Conservation (phyloP, 108 stramenopile genomes). For the Aurantiochytrium sp. region DNA sequence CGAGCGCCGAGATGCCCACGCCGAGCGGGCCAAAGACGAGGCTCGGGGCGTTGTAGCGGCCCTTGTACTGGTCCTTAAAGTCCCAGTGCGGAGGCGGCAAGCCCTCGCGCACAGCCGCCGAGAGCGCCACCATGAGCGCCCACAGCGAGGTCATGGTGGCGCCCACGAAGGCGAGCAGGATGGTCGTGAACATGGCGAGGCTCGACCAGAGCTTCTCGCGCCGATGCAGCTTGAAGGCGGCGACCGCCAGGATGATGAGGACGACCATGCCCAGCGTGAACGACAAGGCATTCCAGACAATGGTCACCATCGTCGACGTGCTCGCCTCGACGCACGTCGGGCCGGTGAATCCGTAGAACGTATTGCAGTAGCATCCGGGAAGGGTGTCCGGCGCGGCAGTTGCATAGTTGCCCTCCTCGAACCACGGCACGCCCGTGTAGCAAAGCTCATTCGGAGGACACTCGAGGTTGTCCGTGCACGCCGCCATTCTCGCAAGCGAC, state of each 20-base stretch:
- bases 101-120: neutral
- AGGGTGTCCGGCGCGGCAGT: neutral
- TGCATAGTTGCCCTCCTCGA: neutral
- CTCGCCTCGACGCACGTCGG: neutral
- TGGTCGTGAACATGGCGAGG: neutral
- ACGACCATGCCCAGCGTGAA: neutral
- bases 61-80: neutral
- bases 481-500: neutral
- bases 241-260: neutral
- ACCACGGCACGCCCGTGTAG: neutral
- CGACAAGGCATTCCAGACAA: neutral
- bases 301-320: neutral
- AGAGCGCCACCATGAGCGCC: neutral
- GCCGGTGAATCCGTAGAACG: neutral
- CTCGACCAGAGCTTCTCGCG: neutral
- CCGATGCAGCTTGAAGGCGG: neutral
- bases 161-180: neutral
- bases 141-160: neutral
- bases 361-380: slow-evolving; percentile 10
- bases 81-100: neutral
- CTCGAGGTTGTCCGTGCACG: neutral
- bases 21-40: neutral
- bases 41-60: neutral
- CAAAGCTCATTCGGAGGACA: slow-evolving; percentile 15
- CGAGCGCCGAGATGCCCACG: neutral